These are phyloP conservation scores for Malus fusca DNA, from an alignment of 306 rosid genomes.

Conservation along the genomic window DNA sequence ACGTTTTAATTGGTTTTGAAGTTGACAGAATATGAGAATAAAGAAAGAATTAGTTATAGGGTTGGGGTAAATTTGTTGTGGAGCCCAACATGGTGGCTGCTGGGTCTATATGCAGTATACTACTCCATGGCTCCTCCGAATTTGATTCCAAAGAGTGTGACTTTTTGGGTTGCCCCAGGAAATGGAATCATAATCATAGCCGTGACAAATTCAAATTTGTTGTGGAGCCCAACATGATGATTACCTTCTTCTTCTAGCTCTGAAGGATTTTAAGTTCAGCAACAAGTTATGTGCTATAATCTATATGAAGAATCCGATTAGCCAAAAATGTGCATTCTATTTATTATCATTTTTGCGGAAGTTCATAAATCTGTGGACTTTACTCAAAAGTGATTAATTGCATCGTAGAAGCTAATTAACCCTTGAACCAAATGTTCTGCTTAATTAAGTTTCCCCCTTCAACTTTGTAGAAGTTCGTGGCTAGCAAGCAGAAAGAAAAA, in stretches of 20 bases:
- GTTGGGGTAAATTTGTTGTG: conserved; percentile 2
- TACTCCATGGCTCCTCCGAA: background rate
- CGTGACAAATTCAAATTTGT: background rate
- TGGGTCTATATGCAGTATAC: background rate
- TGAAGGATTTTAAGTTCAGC: background rate
- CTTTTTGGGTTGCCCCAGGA: conserved; percentile 28
- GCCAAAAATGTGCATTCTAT: background rate
- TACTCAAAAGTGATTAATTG: background rate
- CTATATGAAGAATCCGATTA: background rate
- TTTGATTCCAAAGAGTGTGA: conserved; percentile 16
- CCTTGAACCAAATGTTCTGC: background rate
- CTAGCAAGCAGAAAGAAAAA: background rate
- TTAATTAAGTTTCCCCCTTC: background rate
- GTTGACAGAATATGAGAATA: background rate
- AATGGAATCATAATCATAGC: conserved; percentile 34
- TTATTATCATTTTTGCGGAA: background rate
- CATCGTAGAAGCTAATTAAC: background rate
- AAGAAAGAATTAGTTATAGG: background rate
- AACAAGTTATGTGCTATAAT: background rate
- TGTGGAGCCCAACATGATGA: conserved; percentile 2
- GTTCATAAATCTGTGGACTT: background rate
- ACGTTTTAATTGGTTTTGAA: background rate
- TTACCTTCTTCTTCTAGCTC: background rate
- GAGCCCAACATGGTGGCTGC: conserved; percentile 23
- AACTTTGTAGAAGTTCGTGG: background rate